phyloP scores from a whole-genome alignment of 768 basidiomycete species.

The Rhizopogon salebrosus region DNA sequence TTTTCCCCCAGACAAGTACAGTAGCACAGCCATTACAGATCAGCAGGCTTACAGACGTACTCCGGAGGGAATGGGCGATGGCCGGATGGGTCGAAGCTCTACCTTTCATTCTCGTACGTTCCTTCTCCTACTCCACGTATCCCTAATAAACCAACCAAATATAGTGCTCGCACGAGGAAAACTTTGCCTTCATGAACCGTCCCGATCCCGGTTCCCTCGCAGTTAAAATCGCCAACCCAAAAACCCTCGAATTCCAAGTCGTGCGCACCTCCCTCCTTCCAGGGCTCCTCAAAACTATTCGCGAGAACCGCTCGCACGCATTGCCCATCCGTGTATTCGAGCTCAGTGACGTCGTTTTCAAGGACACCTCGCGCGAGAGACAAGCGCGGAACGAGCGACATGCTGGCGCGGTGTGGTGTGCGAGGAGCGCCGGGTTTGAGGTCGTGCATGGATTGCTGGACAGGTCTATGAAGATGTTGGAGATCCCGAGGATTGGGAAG shows the following conservation, averaged over 20 bases:
- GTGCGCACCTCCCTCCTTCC: constrained; percentile 95
- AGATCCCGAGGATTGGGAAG: constrained; percentile 73
- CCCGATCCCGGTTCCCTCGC: constrained; percentile 75
- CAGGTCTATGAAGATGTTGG: constrained; percentile 93
- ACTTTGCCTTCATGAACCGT: constrained; percentile 91
- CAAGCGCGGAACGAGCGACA: constrained; percentile 86
- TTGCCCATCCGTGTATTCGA: constrained; percentile 94
- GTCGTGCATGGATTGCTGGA: constrained; percentile 93
- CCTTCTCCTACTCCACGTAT: background rate
- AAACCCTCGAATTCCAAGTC: constrained; percentile 96
- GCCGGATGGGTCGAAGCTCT: constrained; percentile 96
- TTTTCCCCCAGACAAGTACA: constrained; percentile 90
- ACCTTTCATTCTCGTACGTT: constrained; percentile 83
- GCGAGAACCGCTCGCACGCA: constrained; percentile 92
- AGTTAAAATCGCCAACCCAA: constrained; percentile 93
- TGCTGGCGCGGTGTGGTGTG: constrained; percentile 91
- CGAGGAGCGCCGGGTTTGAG: constrained; percentile 96
- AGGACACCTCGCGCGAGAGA: constrained; percentile 72
- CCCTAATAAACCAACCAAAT: background rate
- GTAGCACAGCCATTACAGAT: constrained; percentile 89
- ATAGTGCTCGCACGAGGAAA: constrained; percentile 98
- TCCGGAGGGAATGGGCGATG: constrained; percentile 87
- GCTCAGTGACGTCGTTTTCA: constrained; percentile 87
- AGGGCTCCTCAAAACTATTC: constrained; percentile 92
- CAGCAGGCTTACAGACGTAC: constrained; percentile 84